phyloP scores from a whole-genome alignment of 306 rosid species.

The Gastrolobium bilobum region DNA sequence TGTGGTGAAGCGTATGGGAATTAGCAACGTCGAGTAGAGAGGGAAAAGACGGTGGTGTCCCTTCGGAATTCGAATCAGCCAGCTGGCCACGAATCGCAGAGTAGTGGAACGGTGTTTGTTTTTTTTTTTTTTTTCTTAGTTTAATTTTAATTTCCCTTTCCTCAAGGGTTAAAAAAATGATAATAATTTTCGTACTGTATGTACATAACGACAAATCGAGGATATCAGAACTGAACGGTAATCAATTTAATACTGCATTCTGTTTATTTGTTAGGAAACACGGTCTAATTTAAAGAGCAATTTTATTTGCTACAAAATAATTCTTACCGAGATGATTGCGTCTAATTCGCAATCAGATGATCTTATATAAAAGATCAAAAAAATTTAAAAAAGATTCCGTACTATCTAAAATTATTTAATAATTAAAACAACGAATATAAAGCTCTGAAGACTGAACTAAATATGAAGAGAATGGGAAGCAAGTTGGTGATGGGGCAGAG shows the following conservation, averaged over 20 bases:
- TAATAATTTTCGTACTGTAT: constrained; percentile 63
- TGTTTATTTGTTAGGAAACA: not conserved
- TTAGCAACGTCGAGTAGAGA: constrained; percentile 68
- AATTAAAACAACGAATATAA: not conserved
- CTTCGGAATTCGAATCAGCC: not conserved
- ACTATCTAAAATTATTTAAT: not conserved
- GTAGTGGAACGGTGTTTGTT: constrained; percentile 17
- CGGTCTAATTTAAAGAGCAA: no score
- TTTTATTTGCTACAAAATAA: no score
- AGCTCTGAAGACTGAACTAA: not conserved
- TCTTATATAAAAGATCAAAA: no score
- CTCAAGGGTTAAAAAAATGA: constrained; percentile 40
- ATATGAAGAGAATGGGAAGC: not conserved
- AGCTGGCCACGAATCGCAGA: constrained; percentile 22
- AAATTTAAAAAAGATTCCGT: no score
- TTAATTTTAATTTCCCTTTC: constrained; percentile 10
- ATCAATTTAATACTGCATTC: constrained; percentile 4
- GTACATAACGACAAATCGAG: constrained; percentile 51
- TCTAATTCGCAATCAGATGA: no score
- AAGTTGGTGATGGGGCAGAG: constrained; percentile 16
- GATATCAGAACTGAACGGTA: constrained; percentile 6
- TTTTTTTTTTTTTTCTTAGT: constrained; percentile 30
- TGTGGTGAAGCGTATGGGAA: constrained; percentile 74
- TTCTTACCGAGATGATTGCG: no score
- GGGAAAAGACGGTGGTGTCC: not conserved